phyloP scores from a whole-genome alignment of 345 rosid genomes.

The Lumnitzera racemosa region DNA sequence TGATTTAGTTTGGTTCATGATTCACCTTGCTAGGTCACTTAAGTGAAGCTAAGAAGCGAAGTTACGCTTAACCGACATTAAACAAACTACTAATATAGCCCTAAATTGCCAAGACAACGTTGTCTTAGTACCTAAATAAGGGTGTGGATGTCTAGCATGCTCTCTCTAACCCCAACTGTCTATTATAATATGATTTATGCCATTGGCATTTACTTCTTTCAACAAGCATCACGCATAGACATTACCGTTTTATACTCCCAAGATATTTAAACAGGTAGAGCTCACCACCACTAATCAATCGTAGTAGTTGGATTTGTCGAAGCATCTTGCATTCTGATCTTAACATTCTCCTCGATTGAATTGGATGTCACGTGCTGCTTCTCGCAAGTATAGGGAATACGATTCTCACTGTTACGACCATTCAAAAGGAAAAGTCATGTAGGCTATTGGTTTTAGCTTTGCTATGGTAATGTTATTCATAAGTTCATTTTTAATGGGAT shows the following conservation, averaged over 20 bases:
- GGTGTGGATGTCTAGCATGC: conserved; percentile 63
- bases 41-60: conserved; percentile 31
- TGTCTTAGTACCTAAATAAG: conserved; percentile 28
- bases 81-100: conserved; percentile 75
- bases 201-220: conserved; percentile 59
- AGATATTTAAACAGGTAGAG: conserved; percentile 59
- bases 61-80: conserved; percentile 60
- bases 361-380: conserved; percentile 64
- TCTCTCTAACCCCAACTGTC: conserved; percentile 48
- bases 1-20: too few relatives aligned
- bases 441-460: conserved; percentile 19
- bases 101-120: conserved; percentile 63
- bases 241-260: conserved; percentile 70
- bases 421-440: conserved; percentile 7
- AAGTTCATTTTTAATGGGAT: conserved; percentile 16
- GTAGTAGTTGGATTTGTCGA: conserved; percentile 60
- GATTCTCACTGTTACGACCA: conserved; percentile 18
- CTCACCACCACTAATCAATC: conserved; percentile 32
- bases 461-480: conserved; percentile 8
- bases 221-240: conserved; percentile 67
- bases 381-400: conserved; percentile 54
- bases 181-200: conserved; percentile 51
- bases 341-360: conserved; percentile 50
- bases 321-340: conserved; percentile 47
- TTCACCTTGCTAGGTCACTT: too few relatives aligned